Conservation (phyloP, 208 protist species). For the Trypanosoma cruzi region DNA sequence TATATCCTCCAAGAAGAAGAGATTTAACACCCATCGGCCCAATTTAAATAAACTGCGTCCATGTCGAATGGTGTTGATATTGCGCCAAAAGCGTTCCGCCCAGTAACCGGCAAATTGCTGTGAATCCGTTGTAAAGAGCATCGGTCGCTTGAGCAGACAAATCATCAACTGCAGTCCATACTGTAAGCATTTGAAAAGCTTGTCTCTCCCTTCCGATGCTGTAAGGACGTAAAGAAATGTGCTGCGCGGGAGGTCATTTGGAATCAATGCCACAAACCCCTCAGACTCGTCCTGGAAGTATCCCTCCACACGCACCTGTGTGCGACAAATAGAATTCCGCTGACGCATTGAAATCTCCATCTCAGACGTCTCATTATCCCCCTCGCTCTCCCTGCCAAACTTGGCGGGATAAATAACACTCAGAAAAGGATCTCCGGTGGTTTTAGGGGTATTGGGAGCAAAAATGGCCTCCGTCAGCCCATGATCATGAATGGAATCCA, state of each 20-base stretch:
- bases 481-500: slow-evolving; percentile 10
- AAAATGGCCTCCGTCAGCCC: background rate
- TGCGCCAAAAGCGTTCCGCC: slow-evolving; percentile 72
- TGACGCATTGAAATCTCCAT: background rate
- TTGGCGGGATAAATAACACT: slow-evolving; percentile 49
- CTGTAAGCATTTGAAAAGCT: slow-evolving; percentile 84
- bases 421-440: slow-evolving; percentile 29
- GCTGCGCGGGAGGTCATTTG: slow-evolving; percentile 79
- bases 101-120: slow-evolving; percentile 43
- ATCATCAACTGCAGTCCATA: slow-evolving; percentile 78
- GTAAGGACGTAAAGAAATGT: slow-evolving; percentile 87
- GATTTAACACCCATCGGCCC: slow-evolving; percentile 73
- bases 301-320: slow-evolving; percentile 80
- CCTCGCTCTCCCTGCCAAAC: slow-evolving; percentile 4
- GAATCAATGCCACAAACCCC: slow-evolving; percentile 54
- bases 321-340: slow-evolving; percentile 51
- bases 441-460: background rate
- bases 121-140: slow-evolving; percentile 64
- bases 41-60: slow-evolving; percentile 88
- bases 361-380: background rate
- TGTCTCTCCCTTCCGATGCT: slow-evolving; percentile 81
- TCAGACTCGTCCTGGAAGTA: slow-evolving; percentile 55
- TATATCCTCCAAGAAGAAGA: slow-evolving; percentile 73
- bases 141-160: slow-evolving; percentile 65
- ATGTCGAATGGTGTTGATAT: slow-evolving; percentile 89